A percentile compares a stretch with the other conserved stretches of the same genome.
These are phyloP conservation scores for Salix koriyanagi DNA, from an alignment of 345 rosid genomes.

Conservation along the genomic window DNA sequence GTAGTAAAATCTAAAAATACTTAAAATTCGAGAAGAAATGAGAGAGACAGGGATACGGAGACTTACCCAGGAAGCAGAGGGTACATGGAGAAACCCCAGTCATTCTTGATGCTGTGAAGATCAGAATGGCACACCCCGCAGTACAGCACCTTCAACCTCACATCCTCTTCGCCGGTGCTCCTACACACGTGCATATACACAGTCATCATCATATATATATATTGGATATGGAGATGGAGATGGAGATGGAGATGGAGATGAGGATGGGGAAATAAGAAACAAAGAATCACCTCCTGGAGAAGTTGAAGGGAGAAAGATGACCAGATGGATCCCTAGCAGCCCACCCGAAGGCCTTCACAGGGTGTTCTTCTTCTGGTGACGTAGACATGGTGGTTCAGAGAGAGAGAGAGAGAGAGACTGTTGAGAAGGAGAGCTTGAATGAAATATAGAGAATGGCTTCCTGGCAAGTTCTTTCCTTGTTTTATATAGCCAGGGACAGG, in stretches of 20 bases:
- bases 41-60: no score
- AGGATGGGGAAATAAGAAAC: neutral
- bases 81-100: slow-evolving; percentile 1
- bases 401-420: no score
- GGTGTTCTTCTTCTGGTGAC: neutral
- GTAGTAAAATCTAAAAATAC: no score
- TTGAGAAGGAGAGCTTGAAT: no score
- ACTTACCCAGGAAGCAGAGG: slow-evolving; percentile 12
- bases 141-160: neutral
- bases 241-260: neutral
- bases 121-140: slow-evolving; percentile 8
- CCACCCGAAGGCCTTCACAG: slow-evolving; percentile 1
- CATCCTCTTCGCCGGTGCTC: neutral
- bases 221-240: neutral
- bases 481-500: no score
- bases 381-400: neutral
- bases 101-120: neutral
- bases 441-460: no score
- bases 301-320: neutral
- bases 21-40: no score
- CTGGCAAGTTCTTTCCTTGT: no score
- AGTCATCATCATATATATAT: neutral
- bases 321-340: slow-evolving; percentile 2
- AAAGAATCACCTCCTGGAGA: neutral
- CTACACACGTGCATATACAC: neutral